A percentile compares a stretch with the other conserved stretches of the same genome.
phyloP scores from a whole-genome alignment of 108 stramenopile genomes.

The Cyclotella choctawhatcheeana region DNA sequence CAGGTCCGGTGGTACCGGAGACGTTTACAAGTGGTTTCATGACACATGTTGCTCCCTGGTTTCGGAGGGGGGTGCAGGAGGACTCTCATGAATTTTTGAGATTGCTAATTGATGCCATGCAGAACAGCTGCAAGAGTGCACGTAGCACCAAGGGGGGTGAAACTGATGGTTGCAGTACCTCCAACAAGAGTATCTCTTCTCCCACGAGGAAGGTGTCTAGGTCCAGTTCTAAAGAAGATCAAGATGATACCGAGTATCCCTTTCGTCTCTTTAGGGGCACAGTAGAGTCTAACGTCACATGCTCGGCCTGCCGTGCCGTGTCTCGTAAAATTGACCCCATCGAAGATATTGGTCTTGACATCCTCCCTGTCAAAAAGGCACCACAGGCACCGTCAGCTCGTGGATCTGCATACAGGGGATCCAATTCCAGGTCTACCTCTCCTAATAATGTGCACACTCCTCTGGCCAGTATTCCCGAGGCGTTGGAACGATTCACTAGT shows the following conservation, averaged over 20 bases:
- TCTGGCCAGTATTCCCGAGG: slow-evolving; percentile 65
- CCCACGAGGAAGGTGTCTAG: neutral
- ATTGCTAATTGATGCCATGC: slow-evolving; percentile 94
- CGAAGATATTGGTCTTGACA: slow-evolving; percentile 91
- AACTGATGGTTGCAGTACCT: neutral
- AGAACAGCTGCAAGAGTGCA: slow-evolving; percentile 79
- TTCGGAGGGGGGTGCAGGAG: slow-evolving; percentile 94
- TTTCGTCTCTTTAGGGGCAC: slow-evolving; percentile 88
- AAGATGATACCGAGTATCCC: slow-evolving; percentile 75
- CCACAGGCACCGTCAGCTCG: neutral
- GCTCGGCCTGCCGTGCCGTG: slow-evolving; percentile 64
- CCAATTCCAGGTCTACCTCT: slow-evolving; percentile 43
- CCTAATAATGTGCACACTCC: slow-evolving; percentile 37
- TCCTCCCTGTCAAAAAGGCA: slow-evolving; percentile 42
- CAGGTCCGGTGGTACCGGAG: slow-evolving; percentile 65
- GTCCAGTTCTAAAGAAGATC: neutral
- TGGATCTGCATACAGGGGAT: slow-evolving; percentile 10
- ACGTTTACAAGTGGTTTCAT: slow-evolving; percentile 84
- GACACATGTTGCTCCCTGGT: slow-evolving; percentile 85
- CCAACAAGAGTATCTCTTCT: no score
- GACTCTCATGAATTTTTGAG: slow-evolving; percentile 99
- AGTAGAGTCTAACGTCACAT: slow-evolving; percentile 84
- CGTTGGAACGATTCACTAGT: slow-evolving; percentile 77
- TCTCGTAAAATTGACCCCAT: slow-evolving; percentile 86
- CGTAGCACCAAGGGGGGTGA: slow-evolving; percentile 17